Percentiles rank a stretch among this genome's conserved stretches.
Conservation (phyloP, 257 asterid genomes). For the Coffea canephora region DNA sequence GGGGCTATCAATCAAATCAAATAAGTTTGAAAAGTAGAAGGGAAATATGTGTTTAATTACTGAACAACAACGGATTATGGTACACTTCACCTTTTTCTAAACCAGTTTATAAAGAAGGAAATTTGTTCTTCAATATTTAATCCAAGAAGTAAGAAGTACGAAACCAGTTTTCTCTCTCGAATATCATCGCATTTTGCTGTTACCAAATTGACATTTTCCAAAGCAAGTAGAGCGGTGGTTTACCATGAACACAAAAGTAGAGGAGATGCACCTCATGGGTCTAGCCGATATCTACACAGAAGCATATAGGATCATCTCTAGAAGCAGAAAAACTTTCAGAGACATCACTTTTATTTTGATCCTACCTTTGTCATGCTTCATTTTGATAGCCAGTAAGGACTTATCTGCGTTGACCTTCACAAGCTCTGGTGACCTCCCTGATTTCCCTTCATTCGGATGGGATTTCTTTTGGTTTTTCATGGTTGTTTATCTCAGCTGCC, state of each 20-base stretch:
- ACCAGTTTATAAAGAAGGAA: too few species aligned
- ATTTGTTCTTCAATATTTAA: too few species aligned
- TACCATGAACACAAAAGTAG: conserved; percentile 4
- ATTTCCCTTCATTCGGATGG: neutral
- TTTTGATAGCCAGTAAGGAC: conserved; percentile 1
- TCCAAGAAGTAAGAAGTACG: too few species aligned
- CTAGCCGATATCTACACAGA: conserved; percentile 5
- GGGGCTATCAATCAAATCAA: too few species aligned
- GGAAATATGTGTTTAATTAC: too few species aligned
- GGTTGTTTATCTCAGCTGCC: neutral
- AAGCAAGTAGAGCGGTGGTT: neutral
- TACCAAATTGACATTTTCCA: neutral
- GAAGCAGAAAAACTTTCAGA: neutral
- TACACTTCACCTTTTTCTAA: too few species aligned
- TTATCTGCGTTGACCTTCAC: neutral
- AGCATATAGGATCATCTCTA: neutral
- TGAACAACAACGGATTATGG: too few species aligned
- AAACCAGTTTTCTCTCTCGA: too few species aligned
- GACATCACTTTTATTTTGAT: neutral
- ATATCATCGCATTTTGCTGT: neutral
- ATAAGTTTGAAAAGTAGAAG: too few species aligned
- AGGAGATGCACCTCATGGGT: conserved; percentile 3
- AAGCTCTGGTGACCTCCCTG: neutral
- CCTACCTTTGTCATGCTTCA: conserved; percentile 11
- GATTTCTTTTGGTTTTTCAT: neutral